Base-by-base conservation (phyloP, 1,139 yeast species). In the Saccharomycopsis phalli region DNA sequence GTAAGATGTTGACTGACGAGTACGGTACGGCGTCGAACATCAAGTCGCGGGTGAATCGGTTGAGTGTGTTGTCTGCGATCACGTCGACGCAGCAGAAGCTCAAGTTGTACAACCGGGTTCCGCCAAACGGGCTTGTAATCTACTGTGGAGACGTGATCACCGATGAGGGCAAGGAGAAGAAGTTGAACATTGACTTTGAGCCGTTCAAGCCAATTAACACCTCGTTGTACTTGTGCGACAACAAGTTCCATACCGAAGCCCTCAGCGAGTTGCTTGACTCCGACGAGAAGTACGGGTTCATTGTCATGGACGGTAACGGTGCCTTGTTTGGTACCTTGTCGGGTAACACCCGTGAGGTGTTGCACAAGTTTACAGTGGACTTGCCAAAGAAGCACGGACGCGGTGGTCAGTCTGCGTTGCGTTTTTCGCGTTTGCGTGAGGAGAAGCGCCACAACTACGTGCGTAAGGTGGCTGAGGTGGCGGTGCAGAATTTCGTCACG, bases 401-500 rank as follows among this genome's bases (percentile, higher is more conserved):
- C 74, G 98, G 98, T 82, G 98, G 98, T 81, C 98, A 91, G 70
- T 91, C 98, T 48, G 98, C 98, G 36, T 62, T 91, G 53, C 97
- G 98, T 84, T 91, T 91, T 71, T 82, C 96, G 34, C 88, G 98
- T 72, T 74, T 91, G 63, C 83, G 98, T 76, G 98, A 91, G 55
- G 98, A 93, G 68, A 91, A 91, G 64, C 86, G 98, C 70, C 98
- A 93, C 65, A 91, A 91, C 63, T 91, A 91, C 66, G 94, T 91
- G 47, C 78, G 98, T 66, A 91, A 91, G 61, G 98, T 91, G 36
- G 95, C 98, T 36, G 98, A 91, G 69, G 93, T 80, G 41, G 97
- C 98, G 4, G 98, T 91, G 23, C 98, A 91, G 62, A 84, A 86
- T 66, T 91, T 91, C 65, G 86, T 91, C 53, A 78, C 95, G 23